These are phyloP conservation scores for Scutellaria galericulata DNA, from an alignment of 257 asterid species.

Conservation along the genomic window DNA sequence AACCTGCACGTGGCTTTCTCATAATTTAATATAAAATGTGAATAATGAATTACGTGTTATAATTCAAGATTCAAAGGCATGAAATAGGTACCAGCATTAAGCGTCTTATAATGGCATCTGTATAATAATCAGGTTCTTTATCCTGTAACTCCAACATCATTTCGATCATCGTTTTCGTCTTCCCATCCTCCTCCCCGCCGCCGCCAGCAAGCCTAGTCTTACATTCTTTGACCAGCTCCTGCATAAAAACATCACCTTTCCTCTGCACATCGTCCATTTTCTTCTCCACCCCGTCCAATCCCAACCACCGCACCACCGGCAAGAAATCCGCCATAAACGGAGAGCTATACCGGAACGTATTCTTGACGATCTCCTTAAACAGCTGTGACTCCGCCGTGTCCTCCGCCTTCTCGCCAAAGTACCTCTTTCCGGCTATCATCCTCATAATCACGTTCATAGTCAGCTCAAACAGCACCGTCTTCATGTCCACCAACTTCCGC, in stretches of 20 bases:
- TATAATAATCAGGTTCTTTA: slow-evolving; percentile 58
- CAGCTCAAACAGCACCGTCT: too few species aligned
- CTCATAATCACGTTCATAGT: too few species aligned
- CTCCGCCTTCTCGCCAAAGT: too few species aligned
- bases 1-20: too few species aligned
- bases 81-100: slow-evolving; percentile 42
- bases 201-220: slow-evolving; percentile 28
- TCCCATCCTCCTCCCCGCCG: slow-evolving; percentile 28
- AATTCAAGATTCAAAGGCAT: too few species aligned
- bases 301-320: slow-evolving; percentile 52
- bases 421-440: too few species aligned
- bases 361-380: too few species aligned
- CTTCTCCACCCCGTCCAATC: slow-evolving; percentile 49
- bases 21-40: too few species aligned
- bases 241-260: slow-evolving; percentile 54
- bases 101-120: slow-evolving; percentile 49
- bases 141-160: slow-evolving; percentile 51
- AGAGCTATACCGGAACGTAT: too few species aligned
- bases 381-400: too few species aligned
- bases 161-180: slow-evolving; percentile 51
- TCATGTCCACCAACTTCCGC: too few species aligned
- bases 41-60: too few species aligned
- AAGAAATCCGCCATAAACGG: slow-evolving; percentile 38
- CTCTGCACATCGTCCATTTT: slow-evolving; percentile 41
- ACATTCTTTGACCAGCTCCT: slow-evolving; percentile 50